Conservation (phyloP, 1,139 yeast species). For the Scheffersomyces cryptocercus region DNA sequence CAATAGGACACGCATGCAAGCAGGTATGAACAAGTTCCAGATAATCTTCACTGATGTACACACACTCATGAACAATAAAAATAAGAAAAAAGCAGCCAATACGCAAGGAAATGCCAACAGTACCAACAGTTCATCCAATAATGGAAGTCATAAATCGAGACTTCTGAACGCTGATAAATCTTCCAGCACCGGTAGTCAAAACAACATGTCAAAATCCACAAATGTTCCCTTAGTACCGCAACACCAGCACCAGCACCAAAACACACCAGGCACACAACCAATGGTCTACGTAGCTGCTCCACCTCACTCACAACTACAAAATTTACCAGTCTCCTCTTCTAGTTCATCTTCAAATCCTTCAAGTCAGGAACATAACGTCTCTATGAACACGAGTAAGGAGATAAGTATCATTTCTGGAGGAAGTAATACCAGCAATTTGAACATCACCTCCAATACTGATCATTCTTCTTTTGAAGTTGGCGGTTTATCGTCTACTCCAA, state of each 20-base stretch:
- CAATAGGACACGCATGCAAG: conserved; percentile 39
- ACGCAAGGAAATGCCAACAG: background rate
- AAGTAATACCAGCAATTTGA: conserved; percentile 24
- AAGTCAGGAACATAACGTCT: conserved; percentile 18
- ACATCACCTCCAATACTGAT: conserved; percentile 20
- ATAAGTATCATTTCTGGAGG: conserved; percentile 10
- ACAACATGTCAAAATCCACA: conserved; percentile 4
- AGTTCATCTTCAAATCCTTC: conserved; percentile 1
- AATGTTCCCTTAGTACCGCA: conserved; percentile 6
- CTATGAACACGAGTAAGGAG: conserved; percentile 24
- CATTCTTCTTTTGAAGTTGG: conserved; percentile 43
- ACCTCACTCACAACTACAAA: background rate
- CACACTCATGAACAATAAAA: conserved; percentile 41
- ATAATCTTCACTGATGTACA: conserved; percentile 54
- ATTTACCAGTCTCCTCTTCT: too few relatives aligned
- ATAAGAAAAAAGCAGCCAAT: conserved; percentile 20
- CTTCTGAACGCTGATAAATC: background rate
- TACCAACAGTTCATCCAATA: background rate
- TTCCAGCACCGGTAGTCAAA: background rate
- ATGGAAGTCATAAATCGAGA: background rate
- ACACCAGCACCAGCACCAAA: conserved; percentile 1
- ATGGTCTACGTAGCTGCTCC: conserved; percentile 1
- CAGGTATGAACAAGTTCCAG: conserved; percentile 52
- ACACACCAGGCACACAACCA: background rate
- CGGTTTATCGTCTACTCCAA: conserved; percentile 43